A percentile compares a stretch with the other conserved stretches of the same genome.
These are phyloP conservation scores for Colletotrichum scovillei DNA, from an alignment of 2,329 filamentous ascomycete species.

Conservation along the genomic window DNA sequence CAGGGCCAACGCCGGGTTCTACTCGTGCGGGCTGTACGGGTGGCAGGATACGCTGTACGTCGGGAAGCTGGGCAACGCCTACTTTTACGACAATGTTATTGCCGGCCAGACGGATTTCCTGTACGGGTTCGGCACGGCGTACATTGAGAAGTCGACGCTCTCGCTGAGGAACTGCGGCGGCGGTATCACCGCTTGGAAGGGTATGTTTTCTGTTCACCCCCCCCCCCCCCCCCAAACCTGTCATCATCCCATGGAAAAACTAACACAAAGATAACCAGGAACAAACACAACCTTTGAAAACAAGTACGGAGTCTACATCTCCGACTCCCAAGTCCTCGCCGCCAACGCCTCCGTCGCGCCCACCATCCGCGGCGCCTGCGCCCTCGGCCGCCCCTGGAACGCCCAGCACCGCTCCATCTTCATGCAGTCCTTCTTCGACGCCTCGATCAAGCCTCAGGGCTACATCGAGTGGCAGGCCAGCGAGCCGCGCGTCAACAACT, in stretches of 20 bases:
- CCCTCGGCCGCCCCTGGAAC: slow-evolving; percentile 74
- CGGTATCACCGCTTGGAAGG: slow-evolving; percentile 77
- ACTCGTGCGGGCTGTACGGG: slow-evolving; percentile 73
- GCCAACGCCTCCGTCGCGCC: slow-evolving; percentile 61
- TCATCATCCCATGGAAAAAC: neutral
- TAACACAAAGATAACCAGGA: slow-evolving; percentile 33
- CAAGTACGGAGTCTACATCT: slow-evolving; percentile 75
- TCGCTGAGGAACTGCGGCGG: slow-evolving; percentile 71
- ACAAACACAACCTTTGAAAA: slow-evolving; percentile 73
- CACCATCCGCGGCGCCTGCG: slow-evolving; percentile 56
- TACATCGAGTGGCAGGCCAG: slow-evolving; percentile 64
- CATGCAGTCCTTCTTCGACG: slow-evolving; percentile 64
- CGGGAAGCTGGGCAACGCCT: slow-evolving; percentile 62
- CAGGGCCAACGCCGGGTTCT: slow-evolving; percentile 75
- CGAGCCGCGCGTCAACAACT: slow-evolving; percentile 53
- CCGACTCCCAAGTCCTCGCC: slow-evolving; percentile 63
- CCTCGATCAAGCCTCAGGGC: slow-evolving; percentile 61
- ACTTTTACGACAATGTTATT: slow-evolving; percentile 70
- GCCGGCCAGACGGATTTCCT: slow-evolving; percentile 77
- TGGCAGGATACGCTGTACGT: slow-evolving; percentile 72
- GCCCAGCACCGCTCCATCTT: slow-evolving; percentile 67
- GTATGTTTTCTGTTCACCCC: slow-evolving; percentile 44
- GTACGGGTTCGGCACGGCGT: slow-evolving; percentile 75
- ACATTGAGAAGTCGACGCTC: slow-evolving; percentile 65
- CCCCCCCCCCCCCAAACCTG: no score